These are phyloP conservation scores for Hygrophorus russula DNA, from an alignment of 768 basidiomycete species.

Conservation along the genomic window DNA sequence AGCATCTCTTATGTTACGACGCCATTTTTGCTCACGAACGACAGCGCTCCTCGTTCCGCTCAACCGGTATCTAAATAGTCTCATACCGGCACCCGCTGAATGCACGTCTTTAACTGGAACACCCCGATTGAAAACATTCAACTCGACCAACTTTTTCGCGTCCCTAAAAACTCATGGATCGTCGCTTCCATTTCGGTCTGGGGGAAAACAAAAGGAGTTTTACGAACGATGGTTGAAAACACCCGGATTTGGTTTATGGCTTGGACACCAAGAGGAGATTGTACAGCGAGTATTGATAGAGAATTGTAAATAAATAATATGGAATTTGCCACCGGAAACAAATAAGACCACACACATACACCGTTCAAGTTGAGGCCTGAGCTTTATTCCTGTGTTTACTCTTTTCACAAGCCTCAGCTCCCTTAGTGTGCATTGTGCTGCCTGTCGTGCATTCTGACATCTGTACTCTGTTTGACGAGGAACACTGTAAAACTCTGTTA, in stretches of 20 bases:
- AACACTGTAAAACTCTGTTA: slow-evolving; percentile 6
- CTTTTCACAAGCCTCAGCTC: neutral
- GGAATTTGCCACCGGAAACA: slow-evolving; percentile 3
- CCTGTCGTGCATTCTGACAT: neutral
- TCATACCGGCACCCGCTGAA: slow-evolving; percentile 66
- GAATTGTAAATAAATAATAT: slow-evolving; percentile 7
- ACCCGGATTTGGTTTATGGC: slow-evolving; percentile 71
- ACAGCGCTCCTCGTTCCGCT: slow-evolving; percentile 82
- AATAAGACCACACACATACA: slow-evolving; percentile 1
- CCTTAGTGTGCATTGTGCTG: neutral
- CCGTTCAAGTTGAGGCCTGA: neutral
- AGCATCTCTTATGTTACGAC: slow-evolving; percentile 55
- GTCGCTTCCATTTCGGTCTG: slow-evolving; percentile 64
- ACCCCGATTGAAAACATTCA: slow-evolving; percentile 60
- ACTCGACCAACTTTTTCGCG: slow-evolving; percentile 52
- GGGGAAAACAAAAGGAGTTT: slow-evolving; percentile 55
- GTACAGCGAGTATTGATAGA: slow-evolving; percentile 44
- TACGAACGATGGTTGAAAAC: slow-evolving; percentile 71
- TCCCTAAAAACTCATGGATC: slow-evolving; percentile 63
- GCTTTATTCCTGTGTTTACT: neutral
- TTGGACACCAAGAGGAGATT: slow-evolving; percentile 65
- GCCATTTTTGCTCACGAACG: slow-evolving; percentile 79
- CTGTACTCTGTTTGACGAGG: neutral
- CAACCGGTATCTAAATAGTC: slow-evolving; percentile 80
- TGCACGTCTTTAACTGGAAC: slow-evolving; percentile 16